Conservation (phyloP, 2,329 filamentous ascomycete species). For the Stemphylium vesicarium region DNA sequence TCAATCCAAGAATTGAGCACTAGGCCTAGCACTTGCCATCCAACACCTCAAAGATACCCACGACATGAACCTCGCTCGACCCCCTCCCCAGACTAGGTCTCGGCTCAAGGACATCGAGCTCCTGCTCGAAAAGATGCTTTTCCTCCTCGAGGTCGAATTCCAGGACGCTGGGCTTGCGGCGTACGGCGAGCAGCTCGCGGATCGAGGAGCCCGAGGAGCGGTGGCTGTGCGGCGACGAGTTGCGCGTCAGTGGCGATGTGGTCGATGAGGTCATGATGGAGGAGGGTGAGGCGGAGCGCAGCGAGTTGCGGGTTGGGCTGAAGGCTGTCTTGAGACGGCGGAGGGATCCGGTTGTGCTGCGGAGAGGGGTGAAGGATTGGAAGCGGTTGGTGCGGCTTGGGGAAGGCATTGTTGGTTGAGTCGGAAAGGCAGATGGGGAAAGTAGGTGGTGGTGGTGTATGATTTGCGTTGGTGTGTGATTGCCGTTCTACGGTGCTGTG, state of each 20-base stretch:
- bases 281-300: constrained; percentile 35
- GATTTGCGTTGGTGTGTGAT: too few relatives aligned
- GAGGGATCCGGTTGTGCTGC: constrained; percentile 37
- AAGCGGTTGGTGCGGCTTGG: constrained; percentile 47
- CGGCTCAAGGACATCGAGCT: constrained; percentile 44
- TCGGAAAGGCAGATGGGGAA: constrained; percentile 3
- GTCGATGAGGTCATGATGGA: constrained; percentile 30
- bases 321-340: constrained; percentile 46
- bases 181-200: constrained; percentile 40
- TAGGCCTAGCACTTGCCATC: constrained; percentile 36
- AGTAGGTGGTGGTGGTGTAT: constrained; percentile 1
- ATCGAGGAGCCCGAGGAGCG: constrained; percentile 37
- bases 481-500: constrained; percentile 5
- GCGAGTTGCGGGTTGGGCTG: constrained; percentile 38
- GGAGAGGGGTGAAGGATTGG: constrained; percentile 45
- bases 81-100: constrained; percentile 26
- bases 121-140: constrained; percentile 35
- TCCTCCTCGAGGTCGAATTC: constrained; percentile 49
- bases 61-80: constrained; percentile 36
- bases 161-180: constrained; percentile 42
- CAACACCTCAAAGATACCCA: constrained; percentile 49
- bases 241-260: constrained; percentile 40
- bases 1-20: background rate
- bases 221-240: constrained; percentile 36
- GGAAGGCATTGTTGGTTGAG: constrained; percentile 35